These are phyloP conservation scores for Tricholoma flavovirens DNA, from an alignment of 768 basidiomycete genomes.

Conservation along the genomic window DNA sequence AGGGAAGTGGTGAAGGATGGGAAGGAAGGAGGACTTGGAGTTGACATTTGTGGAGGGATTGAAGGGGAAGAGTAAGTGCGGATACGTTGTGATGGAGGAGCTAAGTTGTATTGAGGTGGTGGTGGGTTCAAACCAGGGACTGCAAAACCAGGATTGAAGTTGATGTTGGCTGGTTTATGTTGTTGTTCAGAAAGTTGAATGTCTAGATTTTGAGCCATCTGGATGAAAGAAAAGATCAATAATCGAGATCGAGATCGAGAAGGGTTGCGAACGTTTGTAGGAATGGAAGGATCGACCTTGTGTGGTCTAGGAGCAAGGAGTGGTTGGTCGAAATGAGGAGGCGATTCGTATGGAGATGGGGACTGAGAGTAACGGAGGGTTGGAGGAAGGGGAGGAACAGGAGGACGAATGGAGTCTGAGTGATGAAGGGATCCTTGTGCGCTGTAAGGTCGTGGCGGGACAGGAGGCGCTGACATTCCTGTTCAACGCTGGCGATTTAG, in stretches of 20 bases:
- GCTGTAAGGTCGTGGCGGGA: slow-evolving; percentile 26
- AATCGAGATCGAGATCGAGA: neutral
- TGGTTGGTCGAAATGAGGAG: slow-evolving; percentile 48
- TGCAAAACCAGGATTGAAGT: slow-evolving; percentile 23
- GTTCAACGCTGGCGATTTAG: too few relatives aligned
- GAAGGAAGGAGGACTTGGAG: too few relatives aligned
- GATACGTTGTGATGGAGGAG: slow-evolving; percentile 7
- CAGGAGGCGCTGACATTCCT: slow-evolving; percentile 22
- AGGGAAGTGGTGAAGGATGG: too few relatives aligned
- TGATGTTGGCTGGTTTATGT: slow-evolving; percentile 15
- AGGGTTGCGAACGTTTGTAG: slow-evolving; percentile 48
- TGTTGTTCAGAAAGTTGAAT: slow-evolving; percentile 43
- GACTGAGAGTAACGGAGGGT: slow-evolving; percentile 11
- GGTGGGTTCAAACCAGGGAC: slow-evolving; percentile 13
- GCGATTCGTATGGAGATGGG: slow-evolving; percentile 29
- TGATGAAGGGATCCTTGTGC: slow-evolving; percentile 6
- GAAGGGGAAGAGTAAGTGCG: slow-evolving; percentile 20
- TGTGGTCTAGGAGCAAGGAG: slow-evolving; percentile 65
- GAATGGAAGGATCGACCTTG: slow-evolving; percentile 52
- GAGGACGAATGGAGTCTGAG: slow-evolving; percentile 15
- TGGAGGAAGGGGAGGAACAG: slow-evolving; percentile 27
- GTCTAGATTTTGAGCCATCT: slow-evolving; percentile 66
- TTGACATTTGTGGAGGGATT: slow-evolving; percentile 12
- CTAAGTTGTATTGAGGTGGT: slow-evolving; percentile 5
- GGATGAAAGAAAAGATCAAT: slow-evolving; percentile 8